Evolutionary conservation across 1,139 yeast species (phyloP).

Genomic region (Blastobotrys illinoisensis): DNA sequence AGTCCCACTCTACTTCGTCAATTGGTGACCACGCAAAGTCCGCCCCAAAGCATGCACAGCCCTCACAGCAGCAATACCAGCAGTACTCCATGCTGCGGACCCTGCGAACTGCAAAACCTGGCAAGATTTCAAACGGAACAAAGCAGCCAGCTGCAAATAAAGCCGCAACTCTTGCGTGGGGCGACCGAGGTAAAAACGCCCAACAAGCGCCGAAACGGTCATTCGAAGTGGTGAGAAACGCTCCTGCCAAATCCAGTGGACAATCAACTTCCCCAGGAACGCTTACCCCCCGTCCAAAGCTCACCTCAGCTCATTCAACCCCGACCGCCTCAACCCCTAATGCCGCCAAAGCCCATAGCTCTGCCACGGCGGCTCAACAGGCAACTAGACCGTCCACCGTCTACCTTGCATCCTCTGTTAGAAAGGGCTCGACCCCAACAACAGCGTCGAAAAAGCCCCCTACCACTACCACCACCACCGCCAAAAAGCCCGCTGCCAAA

Average conservation of each 20-base stretch:
- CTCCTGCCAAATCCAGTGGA: neutral
- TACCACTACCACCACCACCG: neutral
- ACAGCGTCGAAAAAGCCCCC: neutral
- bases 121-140: conserved; percentile 17
- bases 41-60: neutral
- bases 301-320: neutral
- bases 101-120: conserved; percentile 19
- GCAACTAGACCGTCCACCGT: neutral
- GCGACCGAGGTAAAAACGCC: neutral
- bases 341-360: neutral
- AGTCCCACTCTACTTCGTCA: neutral
- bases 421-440: neutral
- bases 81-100: conserved; percentile 21
- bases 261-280: neutral
- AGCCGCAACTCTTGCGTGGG: conserved; percentile 28
- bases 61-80: neutral
- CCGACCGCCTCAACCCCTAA: neutral
- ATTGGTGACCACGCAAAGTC: neutral
- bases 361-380: neutral
- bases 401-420: neutral
- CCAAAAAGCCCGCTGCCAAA: neutral
- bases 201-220: neutral
- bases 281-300: neutral
- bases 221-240: neutral
- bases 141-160: conserved; percentile 19